phyloP scores from a whole-genome alignment of 2,329 filamentous ascomycete species.

The Neoascochyta sp. region DNA sequence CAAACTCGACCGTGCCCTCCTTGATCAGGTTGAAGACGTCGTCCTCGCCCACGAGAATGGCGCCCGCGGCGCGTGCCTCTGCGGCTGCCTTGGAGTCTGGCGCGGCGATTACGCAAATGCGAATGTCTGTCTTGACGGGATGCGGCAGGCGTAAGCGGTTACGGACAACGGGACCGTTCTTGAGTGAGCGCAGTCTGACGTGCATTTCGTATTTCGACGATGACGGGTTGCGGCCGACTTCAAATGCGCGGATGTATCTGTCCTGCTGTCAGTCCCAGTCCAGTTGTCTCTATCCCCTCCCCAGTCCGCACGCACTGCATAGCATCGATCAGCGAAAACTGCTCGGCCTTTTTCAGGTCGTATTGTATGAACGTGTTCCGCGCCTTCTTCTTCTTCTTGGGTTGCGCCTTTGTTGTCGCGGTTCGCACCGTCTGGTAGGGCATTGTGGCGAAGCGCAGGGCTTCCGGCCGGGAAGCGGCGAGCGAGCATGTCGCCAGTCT shows the following conservation, averaged over 20 bases:
- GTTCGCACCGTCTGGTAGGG: conserved; percentile 40
- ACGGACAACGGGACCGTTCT: conserved; percentile 81
- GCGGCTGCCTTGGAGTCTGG: conserved; percentile 70
- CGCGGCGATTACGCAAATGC: conserved; percentile 88
- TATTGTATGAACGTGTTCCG: conserved; percentile 62
- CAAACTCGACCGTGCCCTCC: conserved; percentile 77
- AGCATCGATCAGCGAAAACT: conserved; percentile 83
- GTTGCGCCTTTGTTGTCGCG: conserved; percentile 37
- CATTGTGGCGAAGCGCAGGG: conserved; percentile 23
- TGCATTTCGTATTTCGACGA: conserved; percentile 84
- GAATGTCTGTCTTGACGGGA: conserved; percentile 81
- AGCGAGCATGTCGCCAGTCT: conserved; percentile 15
- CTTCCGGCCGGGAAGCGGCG: conserved; percentile 9
- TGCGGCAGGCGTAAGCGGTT: conserved; percentile 86
- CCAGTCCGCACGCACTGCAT: conserved; percentile 76
- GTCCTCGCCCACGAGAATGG: conserved; percentile 79
- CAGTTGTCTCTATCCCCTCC: too few relatives aligned
- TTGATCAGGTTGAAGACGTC: conserved; percentile 77
- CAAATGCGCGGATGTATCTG: conserved; percentile 85
- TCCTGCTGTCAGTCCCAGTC: too few relatives aligned
- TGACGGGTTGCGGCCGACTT: conserved; percentile 76
- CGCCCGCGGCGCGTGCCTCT: conserved; percentile 74
- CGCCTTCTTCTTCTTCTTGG: conserved; percentile 56
- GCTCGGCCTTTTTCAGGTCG: conserved; percentile 62
- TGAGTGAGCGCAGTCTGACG: conserved; percentile 75